Percentiles rank a stretch among this genome's conserved stretches.
These are phyloP conservation scores for Prinsepia uniflora DNA, from an alignment of 306 rosid genomes.

Conservation along the genomic window DNA sequence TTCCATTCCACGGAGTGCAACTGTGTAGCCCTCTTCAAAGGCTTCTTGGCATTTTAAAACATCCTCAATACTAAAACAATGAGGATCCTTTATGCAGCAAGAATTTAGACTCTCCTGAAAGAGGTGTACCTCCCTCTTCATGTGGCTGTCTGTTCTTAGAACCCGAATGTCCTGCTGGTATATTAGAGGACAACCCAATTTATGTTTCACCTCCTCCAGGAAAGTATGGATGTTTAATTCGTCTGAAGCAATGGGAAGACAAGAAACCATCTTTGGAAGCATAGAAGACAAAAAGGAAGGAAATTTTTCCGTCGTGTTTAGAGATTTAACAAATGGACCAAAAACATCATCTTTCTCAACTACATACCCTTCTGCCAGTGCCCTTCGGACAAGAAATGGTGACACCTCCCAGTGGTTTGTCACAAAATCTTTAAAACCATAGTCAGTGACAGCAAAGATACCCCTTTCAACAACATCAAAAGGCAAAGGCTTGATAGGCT, in stretches of 20 bases:
- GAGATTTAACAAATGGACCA: slow-evolving; percentile 34
- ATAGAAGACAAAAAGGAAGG: slow-evolving; percentile 53
- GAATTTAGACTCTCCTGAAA: slow-evolving; percentile 38
- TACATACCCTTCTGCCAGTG: slow-evolving; percentile 24
- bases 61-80: slow-evolving; percentile 38
- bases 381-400: slow-evolving; percentile 37
- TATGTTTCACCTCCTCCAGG: slow-evolving; percentile 51
- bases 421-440: slow-evolving; percentile 57
- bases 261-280: slow-evolving; percentile 55
- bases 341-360: slow-evolving; percentile 37
- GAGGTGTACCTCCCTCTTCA: slow-evolving; percentile 58
- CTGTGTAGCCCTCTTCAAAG: slow-evolving; percentile 62
- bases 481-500: slow-evolving; percentile 28
- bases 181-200: slow-evolving; percentile 65
- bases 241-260: slow-evolving; percentile 77
- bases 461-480: slow-evolving; percentile 39
- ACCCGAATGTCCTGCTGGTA: slow-evolving; percentile 78
- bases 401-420: slow-evolving; percentile 61
- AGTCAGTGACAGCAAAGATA: slow-evolving; percentile 46
- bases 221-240: slow-evolving; percentile 59
- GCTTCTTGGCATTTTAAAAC: slow-evolving; percentile 59
- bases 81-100: slow-evolving; percentile 35
- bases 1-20: slow-evolving; percentile 84
- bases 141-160: slow-evolving; percentile 50
- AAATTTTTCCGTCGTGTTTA: slow-evolving; percentile 34